Percentiles rank a stretch among this genome's conserved stretches.
These are phyloP conservation scores for Nicotiana rustica DNA, from an alignment of 305 asterid genomes.

Conservation along the genomic window DNA sequence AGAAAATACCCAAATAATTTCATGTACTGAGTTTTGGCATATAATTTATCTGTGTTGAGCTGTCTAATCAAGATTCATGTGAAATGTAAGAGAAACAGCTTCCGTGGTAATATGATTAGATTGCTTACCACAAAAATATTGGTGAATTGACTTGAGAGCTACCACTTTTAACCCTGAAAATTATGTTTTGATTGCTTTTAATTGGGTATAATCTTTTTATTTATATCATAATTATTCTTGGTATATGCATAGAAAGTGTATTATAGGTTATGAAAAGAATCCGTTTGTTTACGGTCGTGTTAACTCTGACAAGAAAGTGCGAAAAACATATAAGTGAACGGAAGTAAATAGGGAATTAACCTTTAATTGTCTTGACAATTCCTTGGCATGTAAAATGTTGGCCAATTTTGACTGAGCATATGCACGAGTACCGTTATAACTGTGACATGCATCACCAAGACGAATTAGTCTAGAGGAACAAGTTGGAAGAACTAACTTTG, in stretches of 20 bases:
- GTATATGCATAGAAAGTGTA: not conserved
- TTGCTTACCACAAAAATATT: slow-evolving; percentile 5
- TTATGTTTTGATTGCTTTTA: slow-evolving; percentile 19
- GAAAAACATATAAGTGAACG: not conserved
- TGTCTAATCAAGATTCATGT: slow-evolving; percentile 27
- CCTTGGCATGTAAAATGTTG: slow-evolving; percentile 92
- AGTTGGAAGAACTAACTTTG: too few species aligned
- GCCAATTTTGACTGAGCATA: slow-evolving; percentile 92
- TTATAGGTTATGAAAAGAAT: not conserved
- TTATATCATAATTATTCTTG: not conserved
- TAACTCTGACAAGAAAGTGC: not conserved
- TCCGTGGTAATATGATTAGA: not conserved
- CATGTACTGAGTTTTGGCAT: not conserved
- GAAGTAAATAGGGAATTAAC: slow-evolving; percentile 28
- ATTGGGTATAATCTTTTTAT: not conserved
- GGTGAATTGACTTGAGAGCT: not conserved
- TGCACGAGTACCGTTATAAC: slow-evolving; percentile 85
- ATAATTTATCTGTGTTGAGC: not conserved
- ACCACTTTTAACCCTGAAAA: not conserved
- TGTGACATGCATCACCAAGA: slow-evolving; percentile 39
- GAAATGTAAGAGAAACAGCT: slow-evolving; percentile 1
- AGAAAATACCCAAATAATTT: not conserved
- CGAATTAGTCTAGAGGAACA: not conserved
- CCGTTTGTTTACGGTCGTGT: not conserved
- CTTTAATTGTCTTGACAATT: slow-evolving; percentile 83